Conservation (phyloP, 2,329 filamentous ascomycete genomes). For the Hypoxylon sp. region DNA sequence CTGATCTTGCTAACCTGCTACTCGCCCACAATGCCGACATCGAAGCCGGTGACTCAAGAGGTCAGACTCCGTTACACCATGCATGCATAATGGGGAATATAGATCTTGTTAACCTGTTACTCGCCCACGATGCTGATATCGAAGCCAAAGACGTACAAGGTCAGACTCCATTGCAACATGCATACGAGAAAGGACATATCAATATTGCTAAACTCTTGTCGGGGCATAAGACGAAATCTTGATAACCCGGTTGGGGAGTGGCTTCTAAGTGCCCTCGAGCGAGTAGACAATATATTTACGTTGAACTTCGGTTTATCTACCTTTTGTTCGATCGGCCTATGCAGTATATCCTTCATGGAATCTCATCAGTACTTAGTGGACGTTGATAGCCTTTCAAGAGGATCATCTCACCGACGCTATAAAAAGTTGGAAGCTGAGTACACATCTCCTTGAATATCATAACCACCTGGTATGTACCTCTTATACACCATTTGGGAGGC, state of each 20-base stretch:
- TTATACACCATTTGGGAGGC: too few relatives aligned
- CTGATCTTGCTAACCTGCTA: background rate
- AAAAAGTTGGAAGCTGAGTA: too few relatives aligned
- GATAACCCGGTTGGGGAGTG: background rate
- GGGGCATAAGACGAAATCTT: background rate
- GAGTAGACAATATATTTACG: background rate
- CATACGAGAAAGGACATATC: background rate
- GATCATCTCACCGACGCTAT: too few relatives aligned
- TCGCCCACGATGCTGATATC: background rate
- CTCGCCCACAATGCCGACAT: background rate
- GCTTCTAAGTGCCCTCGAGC: background rate
- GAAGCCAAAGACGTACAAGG: background rate
- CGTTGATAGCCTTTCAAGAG: too few relatives aligned
- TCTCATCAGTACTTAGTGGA: too few relatives aligned
- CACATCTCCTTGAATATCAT: too few relatives aligned
- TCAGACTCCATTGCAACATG: background rate
- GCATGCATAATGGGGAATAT: background rate
- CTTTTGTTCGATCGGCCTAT: too few relatives aligned
- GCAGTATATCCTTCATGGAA: too few relatives aligned
- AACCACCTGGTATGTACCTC: too few relatives aligned
- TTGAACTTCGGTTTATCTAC: too few relatives aligned
- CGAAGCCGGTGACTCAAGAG: background rate
- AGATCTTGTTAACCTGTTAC: background rate
- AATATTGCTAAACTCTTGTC: background rate
- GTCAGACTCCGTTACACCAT: background rate